Evolutionary conservation across 768 basidiomycete species (phyloP), one percentile per base, ranked within the genome.

Genomic region (Boletales sp.): DNA sequence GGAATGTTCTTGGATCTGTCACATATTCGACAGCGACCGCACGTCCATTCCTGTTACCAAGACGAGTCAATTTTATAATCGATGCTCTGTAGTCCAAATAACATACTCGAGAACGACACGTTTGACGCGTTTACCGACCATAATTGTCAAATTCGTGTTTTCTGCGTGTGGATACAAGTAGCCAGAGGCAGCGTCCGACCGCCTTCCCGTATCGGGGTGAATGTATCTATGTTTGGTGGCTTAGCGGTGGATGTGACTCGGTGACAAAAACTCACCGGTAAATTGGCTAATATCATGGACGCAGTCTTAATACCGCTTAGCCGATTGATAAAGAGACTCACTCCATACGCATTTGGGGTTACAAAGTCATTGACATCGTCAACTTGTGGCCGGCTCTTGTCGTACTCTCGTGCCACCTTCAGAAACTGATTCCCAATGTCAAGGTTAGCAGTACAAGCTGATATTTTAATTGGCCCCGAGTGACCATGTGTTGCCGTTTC

Each of bases 281-380:
- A 9, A 13, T 17, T 0, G 31, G 31, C 31, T 10, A 32, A 32
- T n/a, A 7, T 29, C n/a, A n/a, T n/a, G n/a, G n/a, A n/a, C n/a
- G n/a, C n/a, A n/a, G n/a, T n/a, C n/a, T n/a, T n/a, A n/a, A n/a
- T n/a, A n/a, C n/a, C n/a, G n/a, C n/a, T n/a, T n/a, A n/a, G n/a
- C n/a, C 1, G 6, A 17, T 9, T 0, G 6, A 35, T 62, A 21
- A 4, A 34, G 51, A 52, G 12, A 59, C 59, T 38, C 39, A 57
- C 62, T 21, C 52, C 59, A n/a, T 68, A 67, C 6, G 59, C 62
- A 47, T 67, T 46, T 12, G 51, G 37, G 4, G 40, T 57, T 27
- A 48, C 58, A 50, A 85, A 72, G 21, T 67, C 72, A 55, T 82
- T 83, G 27, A 63, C 57, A 56, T 84, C 83, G 0, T 79, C 68